Evolutionary conservation across 2,329 filamentous ascomycete genomes (phyloP).

Genomic region (Cercospora zeina): DNA sequence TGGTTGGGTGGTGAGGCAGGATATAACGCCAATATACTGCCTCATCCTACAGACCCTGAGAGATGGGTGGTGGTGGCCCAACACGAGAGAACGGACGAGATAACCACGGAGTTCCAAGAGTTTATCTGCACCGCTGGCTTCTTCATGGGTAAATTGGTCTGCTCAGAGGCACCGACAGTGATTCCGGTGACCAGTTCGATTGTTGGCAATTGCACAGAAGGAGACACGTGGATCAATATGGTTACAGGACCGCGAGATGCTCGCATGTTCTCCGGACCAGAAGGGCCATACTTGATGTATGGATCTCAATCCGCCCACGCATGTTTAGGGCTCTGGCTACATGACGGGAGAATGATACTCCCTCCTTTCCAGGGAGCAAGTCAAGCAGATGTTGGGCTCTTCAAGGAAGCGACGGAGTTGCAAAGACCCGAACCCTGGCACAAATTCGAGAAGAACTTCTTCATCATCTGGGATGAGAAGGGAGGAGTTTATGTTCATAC

Average conservation of each 20-base stretch:
- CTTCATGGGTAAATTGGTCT: constrained; percentile 45
- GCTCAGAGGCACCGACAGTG: constrained; percentile 45
- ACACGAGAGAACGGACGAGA: constrained; percentile 30
- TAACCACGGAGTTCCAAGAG: constrained; percentile 39
- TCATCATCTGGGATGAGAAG: constrained; percentile 59
- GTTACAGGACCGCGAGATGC: constrained; percentile 60
- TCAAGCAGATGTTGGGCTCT: constrained; percentile 38
- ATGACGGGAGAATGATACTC: constrained; percentile 55
- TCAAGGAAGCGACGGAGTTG: constrained; percentile 53
- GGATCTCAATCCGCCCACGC: constrained; percentile 57
- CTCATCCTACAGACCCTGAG: constrained; percentile 52
- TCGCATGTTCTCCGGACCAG: constrained; percentile 58
- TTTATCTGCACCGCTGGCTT: constrained; percentile 56
- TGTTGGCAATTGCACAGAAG: constrained; percentile 49
- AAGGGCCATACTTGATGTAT: constrained; percentile 54
- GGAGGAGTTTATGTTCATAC: constrained; percentile 55
- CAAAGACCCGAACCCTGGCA: constrained; percentile 51
- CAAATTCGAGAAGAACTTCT: constrained; percentile 62
- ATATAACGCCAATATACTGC: constrained; percentile 60
- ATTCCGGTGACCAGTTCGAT: constrained; percentile 53
- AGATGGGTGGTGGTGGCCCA: constrained; percentile 53
- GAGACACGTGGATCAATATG: constrained; percentile 48
- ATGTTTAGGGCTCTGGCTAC: constrained; percentile 60
- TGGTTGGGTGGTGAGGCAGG: constrained; percentile 47
- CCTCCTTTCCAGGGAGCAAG: constrained; percentile 37